Percentiles rank a stretch among this genome's conserved stretches.
Conservation (phyloP, 1,139 yeast genomes). For the Saccharomyces hybrid region DNA sequence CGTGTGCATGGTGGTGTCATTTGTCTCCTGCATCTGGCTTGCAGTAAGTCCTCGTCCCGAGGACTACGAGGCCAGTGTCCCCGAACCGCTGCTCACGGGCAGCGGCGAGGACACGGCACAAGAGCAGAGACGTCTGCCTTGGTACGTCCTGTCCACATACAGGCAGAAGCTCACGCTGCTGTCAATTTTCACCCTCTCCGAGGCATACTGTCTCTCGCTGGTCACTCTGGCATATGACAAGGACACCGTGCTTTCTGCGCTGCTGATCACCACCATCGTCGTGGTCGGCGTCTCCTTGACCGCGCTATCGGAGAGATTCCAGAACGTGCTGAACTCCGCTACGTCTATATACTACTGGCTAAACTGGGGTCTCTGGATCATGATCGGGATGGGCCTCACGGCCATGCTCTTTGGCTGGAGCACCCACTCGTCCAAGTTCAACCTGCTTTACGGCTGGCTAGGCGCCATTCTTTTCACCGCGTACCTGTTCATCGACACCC, state of each 20-base stretch:
- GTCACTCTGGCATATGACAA: slow-evolving; percentile 60
- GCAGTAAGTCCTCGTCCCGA: slow-evolving; percentile 51
- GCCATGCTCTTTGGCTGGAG: slow-evolving; percentile 60
- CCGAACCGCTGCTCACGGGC: slow-evolving; percentile 2
- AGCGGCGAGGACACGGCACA: neutral
- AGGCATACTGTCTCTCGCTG: slow-evolving; percentile 66
- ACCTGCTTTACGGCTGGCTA: slow-evolving; percentile 57
- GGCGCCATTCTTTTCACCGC: slow-evolving; percentile 71
- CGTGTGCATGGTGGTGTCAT: slow-evolving; percentile 49
- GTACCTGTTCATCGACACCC: slow-evolving; percentile 76
- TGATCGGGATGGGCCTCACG: slow-evolving; percentile 68
- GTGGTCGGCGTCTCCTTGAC: slow-evolving; percentile 69
- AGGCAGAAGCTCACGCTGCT: slow-evolving; percentile 45
- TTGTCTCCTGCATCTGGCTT: slow-evolving; percentile 50
- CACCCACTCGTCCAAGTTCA: slow-evolving; percentile 36
- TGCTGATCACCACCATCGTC: slow-evolving; percentile 58
- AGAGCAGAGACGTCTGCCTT: slow-evolving; percentile 18
- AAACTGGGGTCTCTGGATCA: slow-evolving; percentile 54
- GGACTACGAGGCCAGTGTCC: slow-evolving; percentile 43
- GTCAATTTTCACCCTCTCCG: slow-evolving; percentile 62
- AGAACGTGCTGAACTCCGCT: slow-evolving; percentile 68
- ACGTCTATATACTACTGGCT: slow-evolving; percentile 37
- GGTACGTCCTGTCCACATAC: slow-evolving; percentile 31
- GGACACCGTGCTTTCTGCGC: slow-evolving; percentile 60
- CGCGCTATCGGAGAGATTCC: slow-evolving; percentile 78